Evolutionary conservation across 2,329 filamentous ascomycete genomes (phyloP).

Genomic region (Rasamsonia emersonii): DNA sequence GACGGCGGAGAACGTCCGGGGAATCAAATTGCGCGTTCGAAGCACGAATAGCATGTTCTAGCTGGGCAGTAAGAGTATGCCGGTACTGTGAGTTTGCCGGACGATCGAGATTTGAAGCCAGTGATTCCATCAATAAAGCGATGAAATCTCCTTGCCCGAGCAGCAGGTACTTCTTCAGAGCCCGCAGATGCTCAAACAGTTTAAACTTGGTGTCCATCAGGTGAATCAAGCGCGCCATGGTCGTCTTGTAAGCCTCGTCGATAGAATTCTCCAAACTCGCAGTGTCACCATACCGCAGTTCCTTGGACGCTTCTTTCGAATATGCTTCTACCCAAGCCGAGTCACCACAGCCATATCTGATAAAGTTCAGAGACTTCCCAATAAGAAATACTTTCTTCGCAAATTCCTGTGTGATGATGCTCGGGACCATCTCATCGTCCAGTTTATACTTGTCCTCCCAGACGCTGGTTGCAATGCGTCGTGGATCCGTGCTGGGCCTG

Average conservation of each 20-base stretch:
- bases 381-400: slow-evolving; percentile 95
- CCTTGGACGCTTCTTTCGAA: slow-evolving; percentile 84
- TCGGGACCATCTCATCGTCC: slow-evolving; percentile 76
- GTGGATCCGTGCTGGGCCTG: slow-evolving; percentile 41
- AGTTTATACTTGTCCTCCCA: slow-evolving; percentile 98
- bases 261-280: slow-evolving; percentile 87
- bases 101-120: slow-evolving; percentile 84
- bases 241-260: slow-evolving; percentile 94
- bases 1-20: slow-evolving; percentile 76
- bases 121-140: slow-evolving; percentile 89
- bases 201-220: slow-evolving; percentile 95
- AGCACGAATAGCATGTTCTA: slow-evolving; percentile 93
- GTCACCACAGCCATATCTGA: slow-evolving; percentile 89
- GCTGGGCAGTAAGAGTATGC: slow-evolving; percentile 92
- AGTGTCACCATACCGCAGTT: slow-evolving; percentile 86
- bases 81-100: slow-evolving; percentile 96
- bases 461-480: slow-evolving; percentile 65
- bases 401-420: slow-evolving; percentile 87
- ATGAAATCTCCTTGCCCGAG: slow-evolving; percentile 97
- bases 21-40: slow-evolving; percentile 96
- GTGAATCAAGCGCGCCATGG: slow-evolving; percentile 88
- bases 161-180: slow-evolving; percentile 88
- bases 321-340: slow-evolving; percentile 93
- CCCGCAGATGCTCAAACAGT: slow-evolving; percentile 82
- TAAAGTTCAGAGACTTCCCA: slow-evolving; percentile 96